These are phyloP conservation scores for Inga laurina DNA, from an alignment of 306 rosid species.

Conservation along the genomic window DNA sequence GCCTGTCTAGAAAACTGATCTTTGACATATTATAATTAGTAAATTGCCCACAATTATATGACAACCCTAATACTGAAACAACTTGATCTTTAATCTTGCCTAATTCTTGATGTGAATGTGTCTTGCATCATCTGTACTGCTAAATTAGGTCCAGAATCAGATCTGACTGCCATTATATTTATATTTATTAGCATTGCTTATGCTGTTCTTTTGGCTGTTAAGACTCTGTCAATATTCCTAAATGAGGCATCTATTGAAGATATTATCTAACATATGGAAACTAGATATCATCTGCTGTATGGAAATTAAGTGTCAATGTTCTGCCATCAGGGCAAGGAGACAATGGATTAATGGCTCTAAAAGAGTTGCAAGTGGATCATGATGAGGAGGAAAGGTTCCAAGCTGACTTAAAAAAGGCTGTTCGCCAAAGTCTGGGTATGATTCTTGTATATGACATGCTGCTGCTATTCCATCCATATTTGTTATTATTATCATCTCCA, in stretches of 20 bases:
- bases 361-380: slow-evolving; percentile 60
- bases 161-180: slow-evolving; percentile 15
- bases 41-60: background rate
- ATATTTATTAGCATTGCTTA: slow-evolving; percentile 13
- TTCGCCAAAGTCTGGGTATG: slow-evolving; percentile 93
- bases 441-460: background rate
- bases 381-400: slow-evolving; percentile 93
- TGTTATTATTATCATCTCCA: slow-evolving; percentile 14
- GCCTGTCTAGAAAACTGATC: too few species aligned
- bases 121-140: background rate
- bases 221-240: slow-evolving; percentile 24
- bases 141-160: slow-evolving; percentile 19
- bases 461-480: background rate
- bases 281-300: background rate
- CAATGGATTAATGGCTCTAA: slow-evolving; percentile 51
- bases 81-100: background rate
- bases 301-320: slow-evolving; percentile 16
- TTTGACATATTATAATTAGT: background rate
- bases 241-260: slow-evolving; percentile 25
- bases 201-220: slow-evolving; percentile 17
- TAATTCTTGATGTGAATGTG: background rate
- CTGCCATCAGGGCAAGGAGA: slow-evolving; percentile 45
- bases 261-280: background rate
- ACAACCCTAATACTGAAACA: background rate
- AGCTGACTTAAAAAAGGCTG: slow-evolving; percentile 89